Evolutionary conservation across 2,329 filamentous ascomycete genomes (phyloP).

Genomic region (Penicillium vulpinum): DNA sequence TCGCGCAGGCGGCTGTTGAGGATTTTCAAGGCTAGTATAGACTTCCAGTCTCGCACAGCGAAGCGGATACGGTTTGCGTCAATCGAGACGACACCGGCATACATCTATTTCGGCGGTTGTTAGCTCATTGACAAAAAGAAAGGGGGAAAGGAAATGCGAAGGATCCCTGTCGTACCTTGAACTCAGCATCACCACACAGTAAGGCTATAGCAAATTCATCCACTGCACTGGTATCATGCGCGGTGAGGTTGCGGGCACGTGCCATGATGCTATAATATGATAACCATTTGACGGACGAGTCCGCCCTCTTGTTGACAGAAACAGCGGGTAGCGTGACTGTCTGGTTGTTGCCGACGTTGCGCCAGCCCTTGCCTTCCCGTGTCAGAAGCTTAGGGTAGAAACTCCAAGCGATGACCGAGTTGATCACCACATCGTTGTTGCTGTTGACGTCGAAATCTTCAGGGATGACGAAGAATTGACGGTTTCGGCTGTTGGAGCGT

Average conservation of each 20-base stretch:
- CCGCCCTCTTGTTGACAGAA: constrained; percentile 75
- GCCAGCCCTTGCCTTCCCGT: constrained; percentile 80
- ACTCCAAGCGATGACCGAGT: constrained; percentile 84
- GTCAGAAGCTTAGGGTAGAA: constrained; percentile 93
- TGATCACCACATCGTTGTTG: constrained; percentile 74
- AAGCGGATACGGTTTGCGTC: constrained; percentile 87
- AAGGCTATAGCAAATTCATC: constrained; percentile 81
- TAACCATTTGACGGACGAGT: constrained; percentile 67
- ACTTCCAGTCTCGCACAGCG: constrained; percentile 82
- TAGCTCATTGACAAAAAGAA: neutral
- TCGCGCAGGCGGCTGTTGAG: constrained; percentile 73
- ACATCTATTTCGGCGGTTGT: constrained; percentile 58
- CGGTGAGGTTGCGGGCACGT: constrained; percentile 75
- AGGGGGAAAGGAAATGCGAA: neutral
- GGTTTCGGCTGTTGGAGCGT: constrained; percentile 65
- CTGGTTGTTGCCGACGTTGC: constrained; percentile 92
- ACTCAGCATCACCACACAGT: constrained; percentile 84
- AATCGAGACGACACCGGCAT: constrained; percentile 79
- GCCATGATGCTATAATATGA: constrained; percentile 98
- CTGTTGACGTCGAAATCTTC: constrained; percentile 72
- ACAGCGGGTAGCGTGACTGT: constrained; percentile 81
- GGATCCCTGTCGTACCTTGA: constrained; percentile 61
- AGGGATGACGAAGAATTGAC: constrained; percentile 82
- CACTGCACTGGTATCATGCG: constrained; percentile 80
- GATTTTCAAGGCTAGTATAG: constrained; percentile 82